Base-by-base conservation (phyloP, 2,329 filamentous ascomycete species). In the Penicillium sp. region DNA sequence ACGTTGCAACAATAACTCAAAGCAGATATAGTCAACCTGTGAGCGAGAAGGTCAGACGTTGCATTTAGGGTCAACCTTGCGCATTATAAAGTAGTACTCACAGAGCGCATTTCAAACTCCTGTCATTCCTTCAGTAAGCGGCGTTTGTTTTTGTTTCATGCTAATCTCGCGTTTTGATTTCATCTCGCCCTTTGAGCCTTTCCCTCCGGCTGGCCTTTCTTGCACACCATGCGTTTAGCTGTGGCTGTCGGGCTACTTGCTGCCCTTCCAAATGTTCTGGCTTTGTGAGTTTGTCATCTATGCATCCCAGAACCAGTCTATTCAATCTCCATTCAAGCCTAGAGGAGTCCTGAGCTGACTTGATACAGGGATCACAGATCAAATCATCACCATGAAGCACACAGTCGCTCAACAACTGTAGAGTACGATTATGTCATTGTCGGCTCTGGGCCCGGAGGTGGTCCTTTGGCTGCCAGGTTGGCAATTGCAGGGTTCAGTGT, bases 401-500 rank as follows among this genome's bases (percentile, higher is more conserved):
- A 61, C 40, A 63, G 37, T 43, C 41, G 64, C 7, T 52, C 58
- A 31, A 36, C 55, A 18, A 46, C n/a, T 18, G 31, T 60, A 13
- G 59, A 70, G 37, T 88, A 88, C 67, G 86, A 88, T 60, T 88
- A 86, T 72, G 77, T 88, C 31, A 80, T 88, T 10, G 84, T 88
- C 39, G 85, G 86, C 11, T 85, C 83, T 6, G 85, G 85, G 3
- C 78, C 85, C 6, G 85, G 85, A 13, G 85, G 85, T 49, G 84
- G 82, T 16, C 84, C 85, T 7, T 70, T 87, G 5, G 84, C 85
- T 13, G 82, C 83, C 24, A 80, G 84, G 43, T 80, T 88, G 31
- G 85, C 86, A n/a, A 75, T 83, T 52, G 82, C 83, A 36, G 85
- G 86, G 41, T 80, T 84, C 73, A 83, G 80, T 63, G 83, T 84